These are phyloP conservation scores for Colletotrichum lini DNA, from an alignment of 2,329 filamentous ascomycete genomes.

Conservation along the genomic window DNA sequence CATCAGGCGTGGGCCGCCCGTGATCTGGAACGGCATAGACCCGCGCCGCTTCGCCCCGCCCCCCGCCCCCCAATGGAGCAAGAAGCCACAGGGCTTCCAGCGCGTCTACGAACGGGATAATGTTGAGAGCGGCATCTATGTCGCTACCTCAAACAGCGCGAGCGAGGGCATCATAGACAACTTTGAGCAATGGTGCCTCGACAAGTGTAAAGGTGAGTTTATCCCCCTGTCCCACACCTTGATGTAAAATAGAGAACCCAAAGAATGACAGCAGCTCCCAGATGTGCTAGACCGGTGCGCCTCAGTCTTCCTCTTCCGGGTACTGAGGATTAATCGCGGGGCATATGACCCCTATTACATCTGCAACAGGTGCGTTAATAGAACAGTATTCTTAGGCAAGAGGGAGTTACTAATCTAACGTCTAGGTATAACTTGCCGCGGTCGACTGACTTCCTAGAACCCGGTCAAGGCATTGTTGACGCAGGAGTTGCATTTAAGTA, in stretches of 20 bases:
- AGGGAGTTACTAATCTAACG: background rate
- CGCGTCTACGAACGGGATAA: conserved; percentile 14
- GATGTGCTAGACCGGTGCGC: background rate
- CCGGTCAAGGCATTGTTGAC: background rate
- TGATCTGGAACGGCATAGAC: too few relatives aligned
- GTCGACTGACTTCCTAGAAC: conserved; percentile 17
- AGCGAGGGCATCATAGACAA: conserved; percentile 10
- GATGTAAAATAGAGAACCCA: background rate
- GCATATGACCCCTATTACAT: too few relatives aligned
- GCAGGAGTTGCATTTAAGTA: conserved; percentile 25
- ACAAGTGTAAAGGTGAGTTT: conserved; percentile 17
- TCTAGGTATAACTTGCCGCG: conserved; percentile 5
- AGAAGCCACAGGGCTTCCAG: conserved; percentile 5
- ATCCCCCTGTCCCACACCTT: too few relatives aligned
- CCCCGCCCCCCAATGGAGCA: conserved; percentile 11
- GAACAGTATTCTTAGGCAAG: too few relatives aligned
- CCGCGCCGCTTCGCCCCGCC: background rate
- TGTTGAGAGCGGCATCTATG: background rate
- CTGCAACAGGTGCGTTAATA: too few relatives aligned
- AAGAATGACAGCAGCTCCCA: too few relatives aligned
- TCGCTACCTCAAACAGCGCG: conserved; percentile 9
- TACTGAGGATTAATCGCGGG: too few relatives aligned
- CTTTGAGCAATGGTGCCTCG: conserved; percentile 22
- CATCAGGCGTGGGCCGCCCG: too few relatives aligned
- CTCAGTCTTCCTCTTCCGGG: too few relatives aligned